Evolutionary conservation across 2,329 filamentous ascomycete species (phyloP).

Genomic region (Colletotrichum siamense): DNA sequence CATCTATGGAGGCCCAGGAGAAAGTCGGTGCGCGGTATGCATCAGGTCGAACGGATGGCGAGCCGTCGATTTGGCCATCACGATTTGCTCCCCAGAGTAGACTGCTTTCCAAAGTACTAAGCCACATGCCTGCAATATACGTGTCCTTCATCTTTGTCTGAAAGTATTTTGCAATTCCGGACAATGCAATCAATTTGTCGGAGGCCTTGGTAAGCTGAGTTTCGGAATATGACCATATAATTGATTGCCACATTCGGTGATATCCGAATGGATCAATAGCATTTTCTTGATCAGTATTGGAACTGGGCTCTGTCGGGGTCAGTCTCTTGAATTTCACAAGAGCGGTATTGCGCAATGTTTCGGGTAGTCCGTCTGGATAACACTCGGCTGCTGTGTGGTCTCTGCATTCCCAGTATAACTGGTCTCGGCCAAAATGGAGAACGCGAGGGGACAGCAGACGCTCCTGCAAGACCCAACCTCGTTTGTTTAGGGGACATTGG

Average conservation of each 20-base stretch:
- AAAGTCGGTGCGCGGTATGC: not conserved
- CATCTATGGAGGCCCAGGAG: not conserved
- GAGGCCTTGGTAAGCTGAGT: not conserved
- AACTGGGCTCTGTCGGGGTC: not conserved
- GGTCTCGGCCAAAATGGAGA: not conserved
- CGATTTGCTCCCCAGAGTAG: not conserved
- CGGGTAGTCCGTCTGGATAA: not conserved
- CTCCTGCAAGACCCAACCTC: slow-evolving; percentile 5
- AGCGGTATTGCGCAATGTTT: not conserved
- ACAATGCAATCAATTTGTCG: not conserved
- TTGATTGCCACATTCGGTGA: not conserved
- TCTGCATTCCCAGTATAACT: slow-evolving; percentile 5
- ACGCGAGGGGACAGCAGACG: not conserved
- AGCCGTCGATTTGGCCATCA: not conserved
- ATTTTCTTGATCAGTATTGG: fast-evolving
- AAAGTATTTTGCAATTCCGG: not conserved
- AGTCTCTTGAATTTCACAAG: not conserved
- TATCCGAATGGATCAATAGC: not conserved
- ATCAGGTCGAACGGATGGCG: not conserved
- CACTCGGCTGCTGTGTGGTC: not conserved
- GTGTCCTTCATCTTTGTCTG: not conserved
- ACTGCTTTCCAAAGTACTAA: not conserved
- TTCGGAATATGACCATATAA: not conserved
- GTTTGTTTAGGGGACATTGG: not conserved
- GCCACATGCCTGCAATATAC: not conserved